Evolutionary conservation across 2,329 filamentous ascomycete species (phyloP), one percentile per base, ranked within the genome.

Genomic region (Aspergillus terreus): DNA sequence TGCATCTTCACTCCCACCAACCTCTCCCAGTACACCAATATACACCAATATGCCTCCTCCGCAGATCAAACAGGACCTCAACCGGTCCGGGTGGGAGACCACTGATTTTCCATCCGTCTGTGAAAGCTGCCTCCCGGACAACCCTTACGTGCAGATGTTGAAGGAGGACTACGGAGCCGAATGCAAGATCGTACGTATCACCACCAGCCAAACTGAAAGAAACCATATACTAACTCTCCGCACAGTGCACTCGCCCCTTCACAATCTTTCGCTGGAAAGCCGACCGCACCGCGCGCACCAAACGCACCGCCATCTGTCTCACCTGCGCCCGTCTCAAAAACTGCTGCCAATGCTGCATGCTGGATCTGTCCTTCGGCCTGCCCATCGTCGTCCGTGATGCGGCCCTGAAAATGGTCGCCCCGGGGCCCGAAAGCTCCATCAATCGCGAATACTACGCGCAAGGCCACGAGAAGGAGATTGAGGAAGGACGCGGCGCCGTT

Each of bases 281-380:
- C 57, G 92, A 95, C 70, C 89, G 94, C 52, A 94, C 92, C 2
- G 85, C 91, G 23, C 88, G 92, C 56, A 92, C 92, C 71, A 96
- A 95, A 75, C 86, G 89, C 60, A 97, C 92, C 49, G 95, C 90
- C 64, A 95, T 97, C 64, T 99, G 94, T 72, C 80, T 99, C 21
- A 99, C 94, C 38, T 99, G 94, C 77, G 92, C 94, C 19, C 88
- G 94, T 42, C 81, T 97, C 60, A 99, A 99, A 76, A 99, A 99
- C 77, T 97, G 94, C 77, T 99, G 94, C 68, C 94, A 99, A 77
- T 92, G 87, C 75, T 99, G 94, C 78, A 97, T 97, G 90, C 86
- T 99, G 48, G 94, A 99, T 79, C 77, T 99, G 54, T 92, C 90
- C 11, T 99, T 97, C 66, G 95, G 94, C 21, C 79, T 99, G 25